These are phyloP conservation scores for Asterochloris erici DNA, from an alignment of 139 green algal genomes.

Conservation along the genomic window DNA sequence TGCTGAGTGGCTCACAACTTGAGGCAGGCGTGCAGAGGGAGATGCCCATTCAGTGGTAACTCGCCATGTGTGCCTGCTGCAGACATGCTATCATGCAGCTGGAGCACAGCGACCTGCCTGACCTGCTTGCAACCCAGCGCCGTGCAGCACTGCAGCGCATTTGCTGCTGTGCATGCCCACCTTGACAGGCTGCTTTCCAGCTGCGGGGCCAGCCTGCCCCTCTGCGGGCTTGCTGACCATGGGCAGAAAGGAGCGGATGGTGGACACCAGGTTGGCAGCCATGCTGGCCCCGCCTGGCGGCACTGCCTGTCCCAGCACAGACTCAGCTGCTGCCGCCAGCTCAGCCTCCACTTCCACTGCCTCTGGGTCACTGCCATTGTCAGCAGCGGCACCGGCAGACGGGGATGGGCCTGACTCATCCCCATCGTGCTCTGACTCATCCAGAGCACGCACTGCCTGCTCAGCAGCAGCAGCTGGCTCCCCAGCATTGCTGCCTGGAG, in stretches of 20 bases:
- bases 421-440: no score
- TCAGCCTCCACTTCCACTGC: no score
- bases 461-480: no score
- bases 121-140: not conserved
- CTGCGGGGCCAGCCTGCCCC: conserved; percentile 32
- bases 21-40: not conserved
- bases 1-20: not conserved
- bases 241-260: conserved; percentile 67
- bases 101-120: not conserved
- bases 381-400: no score
- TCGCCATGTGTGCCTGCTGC: not conserved
- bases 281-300: conserved; percentile 9
- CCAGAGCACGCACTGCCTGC: no score
- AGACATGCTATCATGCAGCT: not conserved
- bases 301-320: no score
- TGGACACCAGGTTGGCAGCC: conserved; percentile 57
- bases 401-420: no score
- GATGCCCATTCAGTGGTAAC: not conserved
- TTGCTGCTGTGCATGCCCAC: conserved; percentile 17
- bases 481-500: no score
- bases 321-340: no score
- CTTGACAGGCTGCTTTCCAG: conserved; percentile 58
- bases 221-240: conserved; percentile 28
- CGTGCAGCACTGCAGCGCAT: not conserved
- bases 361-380: no score